A percentile compares a stretch with the other conserved stretches of the same genome.
Evolutionary conservation across 2,329 filamentous ascomycete genomes (phyloP).

Genomic region (Teratosphaeria epicoccoides): DNA sequence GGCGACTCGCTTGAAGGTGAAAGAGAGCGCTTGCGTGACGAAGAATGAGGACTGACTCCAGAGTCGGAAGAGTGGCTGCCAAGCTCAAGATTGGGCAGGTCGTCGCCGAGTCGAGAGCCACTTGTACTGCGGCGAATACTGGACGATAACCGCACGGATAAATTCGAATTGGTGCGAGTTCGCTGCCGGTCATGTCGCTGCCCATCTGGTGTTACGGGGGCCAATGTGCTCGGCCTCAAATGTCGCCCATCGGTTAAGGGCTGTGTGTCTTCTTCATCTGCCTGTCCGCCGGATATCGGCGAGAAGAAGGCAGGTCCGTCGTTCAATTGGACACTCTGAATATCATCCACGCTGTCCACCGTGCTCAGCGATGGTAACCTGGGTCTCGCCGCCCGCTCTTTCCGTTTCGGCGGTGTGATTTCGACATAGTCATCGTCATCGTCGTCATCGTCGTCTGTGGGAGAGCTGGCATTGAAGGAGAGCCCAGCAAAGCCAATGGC

Average conservation of each 20-base stretch:
- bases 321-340: slow-evolving; percentile 39
- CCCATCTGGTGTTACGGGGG: slow-evolving; percentile 28
- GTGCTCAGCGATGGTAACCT: slow-evolving; percentile 23
- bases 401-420: slow-evolving; percentile 10
- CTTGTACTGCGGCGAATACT: slow-evolving; percentile 24
- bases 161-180: slow-evolving; percentile 28
- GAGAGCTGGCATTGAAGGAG: slow-evolving; percentile 33
- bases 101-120: slow-evolving; percentile 47
- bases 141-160: slow-evolving; percentile 39
- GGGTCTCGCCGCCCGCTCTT: slow-evolving; percentile 12
- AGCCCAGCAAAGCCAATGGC: slow-evolving; percentile 39
- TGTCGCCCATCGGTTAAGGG: slow-evolving; percentile 47
- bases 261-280: slow-evolving; percentile 46
- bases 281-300: slow-evolving; percentile 21
- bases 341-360: slow-evolving; percentile 15
- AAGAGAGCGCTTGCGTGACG: slow-evolving; percentile 31
- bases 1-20: slow-evolving; percentile 38
- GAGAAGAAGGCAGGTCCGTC: slow-evolving; percentile 46
- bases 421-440: slow-evolving; percentile 10
- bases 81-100: not conserved
- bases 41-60: not conserved
- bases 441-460: slow-evolving; percentile 11
- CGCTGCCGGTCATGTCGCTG: slow-evolving; percentile 38
- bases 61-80: not conserved
- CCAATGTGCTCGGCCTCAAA: slow-evolving; percentile 47